Conservation (phyloP, 129 eudicot species). For the Flaveria ramosissima region DNA sequence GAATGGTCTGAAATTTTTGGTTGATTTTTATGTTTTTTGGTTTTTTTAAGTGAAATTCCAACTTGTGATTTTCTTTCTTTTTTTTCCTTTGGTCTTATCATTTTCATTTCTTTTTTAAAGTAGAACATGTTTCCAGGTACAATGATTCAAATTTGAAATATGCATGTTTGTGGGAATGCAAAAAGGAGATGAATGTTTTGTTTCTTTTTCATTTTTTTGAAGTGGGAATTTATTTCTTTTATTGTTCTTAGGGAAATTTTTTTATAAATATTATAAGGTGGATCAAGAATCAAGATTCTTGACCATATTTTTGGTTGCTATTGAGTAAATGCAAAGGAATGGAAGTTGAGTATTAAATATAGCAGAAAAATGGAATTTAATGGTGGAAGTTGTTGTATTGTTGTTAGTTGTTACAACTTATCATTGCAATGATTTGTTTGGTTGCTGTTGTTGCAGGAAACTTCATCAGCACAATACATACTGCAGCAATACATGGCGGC, state of each 20-base stretch:
- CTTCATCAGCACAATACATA: slow-evolving; percentile 95
- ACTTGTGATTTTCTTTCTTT: slow-evolving; percentile 14
- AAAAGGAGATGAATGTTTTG: background rate
- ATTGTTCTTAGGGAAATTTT: background rate
- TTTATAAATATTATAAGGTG: background rate
- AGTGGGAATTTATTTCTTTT: slow-evolving; percentile 15
- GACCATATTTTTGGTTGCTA: slow-evolving; percentile 39
- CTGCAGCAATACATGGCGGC: slow-evolving; percentile 92
- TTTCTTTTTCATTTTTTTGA: slow-evolving; percentile 5
- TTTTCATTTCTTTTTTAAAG: background rate
- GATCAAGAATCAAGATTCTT: slow-evolving; percentile 31
- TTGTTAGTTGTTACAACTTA: background rate
- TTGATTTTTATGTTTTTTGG: slow-evolving; percentile 13
- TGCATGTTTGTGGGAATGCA: slow-evolving; percentile 5
- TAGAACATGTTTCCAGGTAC: background rate
- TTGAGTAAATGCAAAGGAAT: slow-evolving; percentile 37
- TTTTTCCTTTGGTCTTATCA: slow-evolving; percentile 3
- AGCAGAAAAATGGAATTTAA: background rate
- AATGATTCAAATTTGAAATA: background rate
- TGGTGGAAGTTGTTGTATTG: slow-evolving; percentile 33
- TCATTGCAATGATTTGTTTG: slow-evolving; percentile 5
- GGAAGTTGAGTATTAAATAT: background rate
- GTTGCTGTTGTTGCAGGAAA: slow-evolving; percentile 59
- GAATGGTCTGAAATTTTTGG: slow-evolving; percentile 24
- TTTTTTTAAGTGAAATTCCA: slow-evolving; percentile 26